Evolutionary conservation across 495 filamentous ascomycete genomes (phyloP), one percentile per base, ranked within the genome.

Genomic region (Xylaria grammica): DNA sequence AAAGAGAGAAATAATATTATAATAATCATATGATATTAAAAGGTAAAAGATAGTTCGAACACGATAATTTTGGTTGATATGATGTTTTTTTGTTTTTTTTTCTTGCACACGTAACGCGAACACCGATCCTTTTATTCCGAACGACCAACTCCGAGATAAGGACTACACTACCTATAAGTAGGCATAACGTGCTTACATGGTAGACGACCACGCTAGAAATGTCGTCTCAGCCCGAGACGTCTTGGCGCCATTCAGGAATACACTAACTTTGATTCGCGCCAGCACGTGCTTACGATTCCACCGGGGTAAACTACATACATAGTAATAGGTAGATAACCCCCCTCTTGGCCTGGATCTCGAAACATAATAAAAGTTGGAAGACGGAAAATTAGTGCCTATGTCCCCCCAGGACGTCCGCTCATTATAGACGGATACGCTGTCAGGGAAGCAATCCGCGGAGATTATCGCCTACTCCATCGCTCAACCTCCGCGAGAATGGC

Each of bases 191-290:
- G n/a, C n/a, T n/a, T n/a, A n/a, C n/a, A n/a, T n/a, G n/a, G n/a
- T n/a, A n/a, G n/a, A n/a, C n/a, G n/a, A n/a, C n/a, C n/a, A n/a
- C n/a, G n/a, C n/a, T n/a, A n/a, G n/a, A 11, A 36, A 36, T 36
- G 32, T 4, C 11, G 11, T n/a, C 40, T n/a, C 40, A 44, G 17
- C 15, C 40, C 40, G 40, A 11, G 40, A 44, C 40, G 10, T 40
- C 52, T 55, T 55, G 52, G 52, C 52, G 7, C 51, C 27, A 20
- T 1, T 36, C 30, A 27, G 51, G 27, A 55, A 55, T 55, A 27
- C 32, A 5, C 32, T 36, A n/a, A 1, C 11, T n/a, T n/a, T 27
- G 3, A 29, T 38, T 55, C 19, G 17, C 40, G 8, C 17, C 4
- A 22, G 32, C 34, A 40, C 32, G 10, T 40, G 34, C 52, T 38